Conservation (phyloP, 2,329 filamentous ascomycete species). For the Trichoderma brevicompactum region DNA sequence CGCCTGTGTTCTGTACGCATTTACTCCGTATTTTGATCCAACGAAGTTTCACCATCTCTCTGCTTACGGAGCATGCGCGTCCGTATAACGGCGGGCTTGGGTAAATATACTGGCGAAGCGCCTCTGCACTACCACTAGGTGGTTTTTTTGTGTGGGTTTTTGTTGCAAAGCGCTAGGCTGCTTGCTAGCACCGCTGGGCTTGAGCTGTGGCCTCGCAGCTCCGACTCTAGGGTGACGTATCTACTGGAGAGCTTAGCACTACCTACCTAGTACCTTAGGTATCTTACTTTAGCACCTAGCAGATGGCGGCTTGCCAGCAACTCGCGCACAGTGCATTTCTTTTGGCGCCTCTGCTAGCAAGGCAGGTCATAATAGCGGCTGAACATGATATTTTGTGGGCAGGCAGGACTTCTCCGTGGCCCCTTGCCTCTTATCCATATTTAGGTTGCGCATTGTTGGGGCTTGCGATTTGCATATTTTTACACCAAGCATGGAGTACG, state of each 20-base stretch:
- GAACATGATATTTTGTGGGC: not conserved
- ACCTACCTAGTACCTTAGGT: no score
- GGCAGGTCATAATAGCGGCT: not conserved
- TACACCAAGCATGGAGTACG: no score
- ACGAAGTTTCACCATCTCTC: constrained; percentile 22
- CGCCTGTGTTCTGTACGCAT: not conserved
- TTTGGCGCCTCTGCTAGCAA: not conserved
- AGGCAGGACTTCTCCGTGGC: not conserved
- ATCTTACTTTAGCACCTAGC: no score
- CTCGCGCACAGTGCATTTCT: not conserved
- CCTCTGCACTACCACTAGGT: not conserved
- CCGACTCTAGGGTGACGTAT: not conserved
- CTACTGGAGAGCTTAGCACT: constrained; percentile 1
- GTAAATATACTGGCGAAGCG: not conserved
- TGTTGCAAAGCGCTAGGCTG: not conserved
- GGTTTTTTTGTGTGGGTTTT: not conserved
- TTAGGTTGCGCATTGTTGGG: no score
- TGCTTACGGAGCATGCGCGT: constrained; percentile 1
- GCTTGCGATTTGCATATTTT: no score
- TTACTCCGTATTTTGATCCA: constrained; percentile 2
- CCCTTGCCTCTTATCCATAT: no score
- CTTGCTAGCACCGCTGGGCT: not conserved
- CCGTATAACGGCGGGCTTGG: constrained; percentile 1
- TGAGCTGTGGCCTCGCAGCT: not conserved
- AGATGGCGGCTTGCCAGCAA: not conserved